Evolutionary conservation across 257 asterid genomes (phyloP), one percentile per base, ranked within the genome.

Genomic region (Cinchona pubescens): DNA sequence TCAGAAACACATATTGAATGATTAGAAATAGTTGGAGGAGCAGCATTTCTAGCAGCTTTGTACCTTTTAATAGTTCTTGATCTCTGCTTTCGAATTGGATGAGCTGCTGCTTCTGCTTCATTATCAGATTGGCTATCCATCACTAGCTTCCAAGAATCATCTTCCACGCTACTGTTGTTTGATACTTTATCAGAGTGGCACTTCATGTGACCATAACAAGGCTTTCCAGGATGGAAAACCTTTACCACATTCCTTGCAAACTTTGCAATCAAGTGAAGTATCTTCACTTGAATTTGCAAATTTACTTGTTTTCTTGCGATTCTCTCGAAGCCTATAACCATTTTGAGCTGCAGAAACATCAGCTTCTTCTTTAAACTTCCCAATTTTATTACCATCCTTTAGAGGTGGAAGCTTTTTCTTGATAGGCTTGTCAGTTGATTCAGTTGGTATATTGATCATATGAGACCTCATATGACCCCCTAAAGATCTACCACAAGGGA

Each of bases 401-500:
- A 80, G 79, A 64, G 87, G 79, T 43, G 85, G 87, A 48, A 85
- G 84, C 79, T 86, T 87, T 79, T 90, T 88, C 86, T 82, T 85
- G 45, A 73, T 80, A 38, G 72, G 71, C 59, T 83, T 85, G 13
- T 75, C 79, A 75, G 62, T 69, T 37, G 74, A 67, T 67, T 88
- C 73, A 46, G 85, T 63, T 49, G 91, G 78, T 72, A 72, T 8
- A 78, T 69, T 85, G 83, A 88, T 88, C 88, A 91, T 75, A 83
- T 94, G 98, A 82, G 97, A 88, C 91, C 97, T 93, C 94, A 91
- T 89, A 55, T 88, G 93, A 29, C 93, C 93, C 8, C 93, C 93
- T 46, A 88, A 79, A 21, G 93, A 85, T 85, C 89, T 88, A 46
- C 93, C 93, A 80, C 89, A 86, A 32, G 87, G 83, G 79, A 86